A percentile compares a stretch with the other conserved stretches of the same genome.
These are phyloP conservation scores for Penicillium longicatenatum DNA, from an alignment of 495 filamentous ascomycete species.

Conservation along the genomic window DNA sequence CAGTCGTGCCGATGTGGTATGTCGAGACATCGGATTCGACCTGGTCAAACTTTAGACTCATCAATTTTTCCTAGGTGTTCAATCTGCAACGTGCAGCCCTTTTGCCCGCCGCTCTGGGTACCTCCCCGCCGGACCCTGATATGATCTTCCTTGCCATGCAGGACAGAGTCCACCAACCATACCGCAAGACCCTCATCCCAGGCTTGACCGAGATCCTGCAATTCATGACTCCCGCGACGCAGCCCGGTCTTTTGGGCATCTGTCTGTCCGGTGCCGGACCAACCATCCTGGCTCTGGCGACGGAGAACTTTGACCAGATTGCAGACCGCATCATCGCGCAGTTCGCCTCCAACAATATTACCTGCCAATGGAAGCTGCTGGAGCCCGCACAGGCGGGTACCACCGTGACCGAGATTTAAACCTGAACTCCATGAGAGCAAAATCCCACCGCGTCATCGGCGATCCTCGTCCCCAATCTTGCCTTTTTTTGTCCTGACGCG, in stretches of 20 bases:
- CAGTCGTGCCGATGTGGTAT: constrained; percentile 73
- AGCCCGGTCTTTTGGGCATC: constrained; percentile 87
- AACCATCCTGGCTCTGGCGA: constrained; percentile 90
- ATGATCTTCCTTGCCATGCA: constrained; percentile 97
- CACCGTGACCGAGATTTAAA: constrained; percentile 50
- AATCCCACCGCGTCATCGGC: constrained; percentile 3
- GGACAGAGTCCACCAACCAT: constrained; percentile 95
- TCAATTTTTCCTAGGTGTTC: constrained; percentile 62
- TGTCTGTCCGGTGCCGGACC: constrained; percentile 93
- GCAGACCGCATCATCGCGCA: constrained; percentile 70
- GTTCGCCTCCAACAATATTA: constrained; percentile 69
- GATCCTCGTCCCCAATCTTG: neutral
- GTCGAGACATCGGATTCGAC: constrained; percentile 21
- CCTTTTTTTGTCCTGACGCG: neutral
- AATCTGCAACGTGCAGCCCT: constrained; percentile 91
- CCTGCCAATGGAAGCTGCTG: constrained; percentile 82
- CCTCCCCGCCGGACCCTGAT: constrained; percentile 85
- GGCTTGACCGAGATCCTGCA: constrained; percentile 88
- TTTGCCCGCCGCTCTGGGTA: constrained; percentile 80
- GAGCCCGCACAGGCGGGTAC: constrained; percentile 85
- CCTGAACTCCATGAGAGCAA: neutral
- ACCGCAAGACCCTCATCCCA: constrained; percentile 84
- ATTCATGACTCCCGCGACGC: constrained; percentile 78
- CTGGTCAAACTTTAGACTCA: neutral
- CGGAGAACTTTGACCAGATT: constrained; percentile 81